These are phyloP conservation scores for Fusarium metavorans DNA, from an alignment of 2,329 filamentous ascomycete genomes.

Conservation along the genomic window DNA sequence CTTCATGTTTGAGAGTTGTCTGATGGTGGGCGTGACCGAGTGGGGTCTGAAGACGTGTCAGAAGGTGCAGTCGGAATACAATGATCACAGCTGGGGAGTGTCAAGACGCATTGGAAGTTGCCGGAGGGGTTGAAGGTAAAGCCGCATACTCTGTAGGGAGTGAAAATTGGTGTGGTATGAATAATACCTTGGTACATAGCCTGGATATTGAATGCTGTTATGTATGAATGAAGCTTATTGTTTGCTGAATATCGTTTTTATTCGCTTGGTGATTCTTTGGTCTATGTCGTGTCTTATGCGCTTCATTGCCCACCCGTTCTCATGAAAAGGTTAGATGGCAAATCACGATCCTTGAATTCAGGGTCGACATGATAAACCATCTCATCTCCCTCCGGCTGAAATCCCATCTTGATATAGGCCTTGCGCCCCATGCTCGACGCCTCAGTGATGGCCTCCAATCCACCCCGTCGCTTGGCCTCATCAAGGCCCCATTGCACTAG, in stretches of 20 bases:
- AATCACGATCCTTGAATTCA: slow-evolving; percentile 51
- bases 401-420: slow-evolving; percentile 61
- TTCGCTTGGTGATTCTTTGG: background rate
- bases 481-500: slow-evolving; percentile 63
- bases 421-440: slow-evolving; percentile 61
- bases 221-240: background rate
- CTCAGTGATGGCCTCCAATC: slow-evolving; percentile 58
- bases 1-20: slow-evolving; percentile 77
- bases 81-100: slow-evolving; percentile 82
- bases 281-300: background rate
- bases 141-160: slow-evolving; percentile 30
- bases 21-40: slow-evolving; percentile 79
- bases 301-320: slow-evolving; percentile 48
- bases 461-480: slow-evolving; percentile 54
- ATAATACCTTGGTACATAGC: background rate
- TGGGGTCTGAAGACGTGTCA: slow-evolving; percentile 73
- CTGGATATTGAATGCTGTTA: background rate
- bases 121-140: slow-evolving; percentile 52
- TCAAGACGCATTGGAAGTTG: slow-evolving; percentile 72
- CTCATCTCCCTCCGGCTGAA: slow-evolving; percentile 55
- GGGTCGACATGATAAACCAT: slow-evolving; percentile 58
- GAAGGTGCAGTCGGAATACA: slow-evolving; percentile 76
- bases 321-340: slow-evolving; percentile 62
- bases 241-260: background rate
- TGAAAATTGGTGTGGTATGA: background rate